A percentile compares a stretch with the other conserved stretches of the same genome.
phyloP scores from a whole-genome alignment of 108 stramenopile genomes.

The Cyclostephanos tholiformis region DNA sequence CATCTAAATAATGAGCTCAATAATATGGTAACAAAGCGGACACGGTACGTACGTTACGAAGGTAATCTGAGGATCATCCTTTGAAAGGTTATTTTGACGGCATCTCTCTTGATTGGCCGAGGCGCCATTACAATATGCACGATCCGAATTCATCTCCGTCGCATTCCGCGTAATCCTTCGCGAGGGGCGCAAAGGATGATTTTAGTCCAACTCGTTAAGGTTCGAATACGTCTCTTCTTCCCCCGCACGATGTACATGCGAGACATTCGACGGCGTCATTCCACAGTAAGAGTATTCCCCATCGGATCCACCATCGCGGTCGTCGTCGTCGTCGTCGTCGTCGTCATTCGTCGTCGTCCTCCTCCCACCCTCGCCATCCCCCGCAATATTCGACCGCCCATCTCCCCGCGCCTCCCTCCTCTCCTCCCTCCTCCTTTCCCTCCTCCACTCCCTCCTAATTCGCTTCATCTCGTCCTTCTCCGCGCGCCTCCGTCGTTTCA shows the following conservation, averaged over 20 bases:
- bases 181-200: too few species aligned
- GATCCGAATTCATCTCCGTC: too few species aligned
- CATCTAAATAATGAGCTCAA: too few species aligned
- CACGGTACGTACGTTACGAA: background rate
- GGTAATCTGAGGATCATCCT: conserved; percentile 7
- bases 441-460: conserved; percentile 35
- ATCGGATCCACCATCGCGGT: background rate
- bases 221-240: background rate
- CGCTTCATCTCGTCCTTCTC: conserved; percentile 44
- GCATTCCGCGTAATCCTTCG: too few species aligned
- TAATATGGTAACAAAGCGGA: background rate
- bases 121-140: too few species aligned
- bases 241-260: background rate
- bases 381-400: conserved; percentile 14
- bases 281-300: conserved; percentile 12
- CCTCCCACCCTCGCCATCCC: conserved; percentile 8
- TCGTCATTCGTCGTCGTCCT: background rate
- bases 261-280: conserved; percentile 6
- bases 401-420: conserved; percentile 36
- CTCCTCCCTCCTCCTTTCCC: conserved; percentile 36
- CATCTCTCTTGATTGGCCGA: too few species aligned
- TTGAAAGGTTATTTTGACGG: conserved; percentile 10
- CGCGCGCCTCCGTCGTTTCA: conserved; percentile 47
- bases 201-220: conserved; percentile 1
- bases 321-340: conserved; percentile 2